A percentile compares a stretch with the other conserved stretches of the same genome.
Conservation (phyloP, 2,329 filamentous ascomycete species). For the Sphaerulina populicola region DNA sequence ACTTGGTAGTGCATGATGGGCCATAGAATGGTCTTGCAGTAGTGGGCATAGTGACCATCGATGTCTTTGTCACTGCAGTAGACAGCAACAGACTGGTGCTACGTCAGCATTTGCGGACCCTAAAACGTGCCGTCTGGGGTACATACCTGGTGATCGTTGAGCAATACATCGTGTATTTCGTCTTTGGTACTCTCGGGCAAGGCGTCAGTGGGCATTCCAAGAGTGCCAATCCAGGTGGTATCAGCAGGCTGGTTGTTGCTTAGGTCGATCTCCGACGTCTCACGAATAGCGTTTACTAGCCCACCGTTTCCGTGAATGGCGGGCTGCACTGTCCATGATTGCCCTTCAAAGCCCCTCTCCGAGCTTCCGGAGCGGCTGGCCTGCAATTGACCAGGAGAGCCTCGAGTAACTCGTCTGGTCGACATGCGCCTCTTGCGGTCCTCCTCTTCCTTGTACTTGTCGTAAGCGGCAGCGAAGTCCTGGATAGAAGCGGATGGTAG, state of each 20-base stretch:
- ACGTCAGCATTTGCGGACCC: background rate
- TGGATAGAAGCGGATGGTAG: conserved; percentile 69
- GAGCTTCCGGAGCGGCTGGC: conserved; percentile 32
- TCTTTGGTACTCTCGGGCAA: conserved; percentile 67
- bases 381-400: conserved; percentile 16
- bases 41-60: conserved; percentile 88
- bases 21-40: conserved; percentile 97
- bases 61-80: conserved; percentile 87
- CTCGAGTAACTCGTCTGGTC: conserved; percentile 17
- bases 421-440: conserved; percentile 10
- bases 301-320: conserved; percentile 90
- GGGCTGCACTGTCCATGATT: conserved; percentile 72
- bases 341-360: conserved; percentile 55
- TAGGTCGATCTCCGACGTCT: conserved; percentile 45
- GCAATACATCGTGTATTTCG: conserved; percentile 73
- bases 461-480: conserved; percentile 51
- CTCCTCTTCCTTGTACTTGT: conserved; percentile 28
- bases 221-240: conserved; percentile 81
- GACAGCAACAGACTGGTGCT: conserved; percentile 69
- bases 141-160: conserved; percentile 49
- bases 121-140: background rate
- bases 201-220: conserved; percentile 89
- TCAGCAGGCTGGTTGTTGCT: conserved; percentile 59
- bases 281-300: conserved; percentile 76
- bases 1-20: conserved; percentile 98